Evolutionary conservation across 768 basidiomycete genomes (phyloP), one percentile per base, ranked within the genome.

Genomic region (Rhizopogon salebrosus): DNA sequence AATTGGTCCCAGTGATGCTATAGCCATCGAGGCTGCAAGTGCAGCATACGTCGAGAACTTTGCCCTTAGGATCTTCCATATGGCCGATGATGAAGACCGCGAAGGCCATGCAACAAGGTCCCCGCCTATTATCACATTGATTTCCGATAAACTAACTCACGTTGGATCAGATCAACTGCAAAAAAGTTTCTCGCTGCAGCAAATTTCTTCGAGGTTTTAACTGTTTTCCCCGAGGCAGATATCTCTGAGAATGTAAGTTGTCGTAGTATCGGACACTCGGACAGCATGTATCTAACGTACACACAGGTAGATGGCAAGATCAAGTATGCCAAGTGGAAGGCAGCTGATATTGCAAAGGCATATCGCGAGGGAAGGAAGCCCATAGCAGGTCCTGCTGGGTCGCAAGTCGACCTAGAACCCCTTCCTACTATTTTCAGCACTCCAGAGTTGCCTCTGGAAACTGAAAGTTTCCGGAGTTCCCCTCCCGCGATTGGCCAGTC

Each of bases 281-380:
- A 53, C 27, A 34, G 23, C 45, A 8, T 2, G 31, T 29, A 18
- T 58, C 46, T 52, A n/a, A 58, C 53, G 0, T 8, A 34, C 35
- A n/a, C 8, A 8, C 56, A 95, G 92, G 82, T 83, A 56, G 85
- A 85, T 59, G 89, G 89, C 57, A 98, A 97, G 70, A 82, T 95
- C 34, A 85, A 83, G 52, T 99, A 98, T 70, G 82, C 94, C 4
- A 92, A 97, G 67, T 99, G 97, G 95, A 98, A 98, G 67, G 95
- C 95, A 35, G 87, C 89, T 11, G 93, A 97, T 56, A 94, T 98
- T 18, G 84, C 91, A 16, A 98, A 91, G 68, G 94, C 95, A 1
- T 80, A 94, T 64, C 84, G 95, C n/a, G 95, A 98, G 67, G 95
- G 97, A 4, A 80, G 89, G 20, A 82, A 78, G 59, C 94, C 95